Evolutionary conservation across 345 rosid species (phyloP), one percentile per base, ranked within the genome.

Genomic region (Pistacia vera): DNA sequence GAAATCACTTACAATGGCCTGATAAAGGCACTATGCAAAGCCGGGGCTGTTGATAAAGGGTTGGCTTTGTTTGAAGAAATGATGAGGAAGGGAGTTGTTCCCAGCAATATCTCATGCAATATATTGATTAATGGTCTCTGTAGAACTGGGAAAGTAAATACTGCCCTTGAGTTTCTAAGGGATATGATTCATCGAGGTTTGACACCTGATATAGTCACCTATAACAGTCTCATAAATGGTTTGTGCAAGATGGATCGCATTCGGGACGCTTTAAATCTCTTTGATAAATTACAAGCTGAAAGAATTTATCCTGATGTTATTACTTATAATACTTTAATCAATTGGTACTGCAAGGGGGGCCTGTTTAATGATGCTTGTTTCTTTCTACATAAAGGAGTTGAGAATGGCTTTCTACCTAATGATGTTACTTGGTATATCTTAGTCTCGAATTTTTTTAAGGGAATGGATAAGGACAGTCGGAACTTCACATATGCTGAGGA

Each of bases 201-300:
- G 63, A 85, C 86, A 7, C 97, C 97, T 14, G 98, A 93, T 68
- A 85, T 95, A 70, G 93, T 90, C 66, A 91, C 93, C 51, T 93
- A 88, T 80, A 95, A 95, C 76, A 93, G 87, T 81, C 79, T 95
- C 65, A 89, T 95, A 22, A 90, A 95, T 71, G 97, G 98, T 75
- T 75, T 93, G 14, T 93, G 98, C 79, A 89, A 82, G 77, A 83
- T 59, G 9, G 88, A 91, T 63, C 86, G 88, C 76, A 77, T 85
- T 6, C 73, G 33, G 60, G 93, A 93, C 81, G 98, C 94, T 71
- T 55, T 89, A 70, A 81, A 78, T 78, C 85, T 93, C 80, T 91
- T 91, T 68, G 83, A 84, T 14, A 89, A 85, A 80, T 80, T 95
- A 59, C 83, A 84, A 63, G 74, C 17, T 84, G 98, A 93, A 87